Conservation (phyloP, 768 basidiomycete species). For the Kwoniella sp. region DNA sequence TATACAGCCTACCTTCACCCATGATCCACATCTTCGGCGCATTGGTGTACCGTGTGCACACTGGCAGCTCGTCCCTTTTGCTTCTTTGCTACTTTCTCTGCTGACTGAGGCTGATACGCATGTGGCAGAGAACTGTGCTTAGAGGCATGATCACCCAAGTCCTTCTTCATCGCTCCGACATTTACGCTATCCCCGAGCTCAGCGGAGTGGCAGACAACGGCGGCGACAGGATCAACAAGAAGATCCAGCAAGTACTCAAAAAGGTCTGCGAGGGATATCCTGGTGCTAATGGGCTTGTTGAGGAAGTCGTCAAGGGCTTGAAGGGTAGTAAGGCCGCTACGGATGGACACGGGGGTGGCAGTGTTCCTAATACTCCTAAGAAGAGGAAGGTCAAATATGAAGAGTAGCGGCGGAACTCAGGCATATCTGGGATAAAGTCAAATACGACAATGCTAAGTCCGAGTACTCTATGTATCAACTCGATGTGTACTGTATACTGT, state of each 20-base stretch:
- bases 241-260: conserved; percentile 32
- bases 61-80: too few species aligned
- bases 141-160: conserved; percentile 11
- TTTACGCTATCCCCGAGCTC: conserved; percentile 29
- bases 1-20: too few species aligned
- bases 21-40: too few species aligned
- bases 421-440: not conserved
- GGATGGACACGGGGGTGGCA: not conserved
- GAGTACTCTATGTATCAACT: too few species aligned
- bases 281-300: conserved; percentile 23
- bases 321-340: conserved; percentile 4
- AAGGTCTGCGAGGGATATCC: conserved; percentile 14
- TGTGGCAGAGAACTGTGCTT: conserved; percentile 3
- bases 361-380: conserved; percentile 2
- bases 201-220: conserved; percentile 27
- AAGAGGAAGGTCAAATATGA: conserved; percentile 19
- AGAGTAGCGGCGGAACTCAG: not conserved
- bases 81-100: too few species aligned
- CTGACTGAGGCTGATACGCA: too few species aligned
- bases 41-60: too few species aligned
- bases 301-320: conserved; percentile 27
- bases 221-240: conserved; percentile 40
- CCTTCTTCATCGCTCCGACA: conserved; percentile 7
- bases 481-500: too few species aligned
- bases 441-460: not conserved